Percentiles rank a stretch among this genome's conserved stretches.
Evolutionary conservation across 495 filamentous ascomycete genomes (phyloP).

Genomic region (Penicillium manginii): DNA sequence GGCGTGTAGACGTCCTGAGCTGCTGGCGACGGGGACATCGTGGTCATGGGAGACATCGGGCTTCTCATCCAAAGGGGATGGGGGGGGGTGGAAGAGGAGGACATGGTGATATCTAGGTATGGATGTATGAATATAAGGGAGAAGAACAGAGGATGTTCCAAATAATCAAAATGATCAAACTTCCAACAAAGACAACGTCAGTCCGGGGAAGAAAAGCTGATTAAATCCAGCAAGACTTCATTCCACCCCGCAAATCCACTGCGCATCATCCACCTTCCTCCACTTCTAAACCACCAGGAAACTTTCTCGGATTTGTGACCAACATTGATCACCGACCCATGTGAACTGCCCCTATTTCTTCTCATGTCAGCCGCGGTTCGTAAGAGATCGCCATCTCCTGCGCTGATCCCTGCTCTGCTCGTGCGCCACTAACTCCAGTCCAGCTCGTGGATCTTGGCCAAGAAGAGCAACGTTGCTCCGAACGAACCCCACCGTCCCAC

Average conservation of each 20-base stretch:
- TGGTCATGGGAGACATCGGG: constrained; percentile 13
- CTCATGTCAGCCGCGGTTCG: constrained; percentile 27
- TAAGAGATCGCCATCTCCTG: constrained; percentile 32
- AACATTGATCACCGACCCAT: constrained; percentile 4
- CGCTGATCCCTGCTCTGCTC: constrained; percentile 21
- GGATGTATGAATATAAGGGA: too few relatives aligned
- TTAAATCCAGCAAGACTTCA: too few relatives aligned
- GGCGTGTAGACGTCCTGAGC: constrained; percentile 30
- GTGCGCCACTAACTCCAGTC: constrained; percentile 1
- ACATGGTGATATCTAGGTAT: constrained; percentile 18
- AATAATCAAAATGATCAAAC: too few relatives aligned
- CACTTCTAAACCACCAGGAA: constrained; percentile 1
- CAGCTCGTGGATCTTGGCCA: constrained; percentile 20
- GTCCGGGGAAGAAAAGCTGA: neutral
- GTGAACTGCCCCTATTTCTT: constrained; percentile 14
- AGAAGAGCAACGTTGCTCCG: constrained; percentile 27
- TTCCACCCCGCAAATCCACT: constrained; percentile 10
- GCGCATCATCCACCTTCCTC: constrained; percentile 1
- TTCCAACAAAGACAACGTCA: too few relatives aligned
- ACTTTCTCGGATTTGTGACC: neutral
- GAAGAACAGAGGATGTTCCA: too few relatives aligned
- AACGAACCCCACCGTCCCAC: constrained; percentile 5
- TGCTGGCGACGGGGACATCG: constrained; percentile 11
- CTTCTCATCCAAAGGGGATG: constrained; percentile 29
- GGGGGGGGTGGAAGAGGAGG: constrained; percentile 22